Evolutionary conservation across 2,329 filamentous ascomycete genomes (phyloP), one percentile per base, ranked within the genome.

Genomic region (Hypocreales sp.): DNA sequence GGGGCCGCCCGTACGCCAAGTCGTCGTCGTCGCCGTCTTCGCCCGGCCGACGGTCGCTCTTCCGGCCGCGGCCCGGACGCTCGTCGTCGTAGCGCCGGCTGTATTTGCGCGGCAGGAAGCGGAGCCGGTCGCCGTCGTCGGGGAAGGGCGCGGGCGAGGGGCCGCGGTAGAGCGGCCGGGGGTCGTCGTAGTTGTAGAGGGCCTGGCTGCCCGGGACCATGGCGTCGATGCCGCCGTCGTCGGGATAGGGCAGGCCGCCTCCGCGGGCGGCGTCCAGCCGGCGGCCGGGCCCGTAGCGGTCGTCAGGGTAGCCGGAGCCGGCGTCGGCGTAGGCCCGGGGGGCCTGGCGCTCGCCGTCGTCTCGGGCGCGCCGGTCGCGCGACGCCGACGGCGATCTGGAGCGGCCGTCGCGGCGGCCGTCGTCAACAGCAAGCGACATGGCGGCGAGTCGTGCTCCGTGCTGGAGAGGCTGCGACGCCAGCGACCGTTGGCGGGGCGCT

Each of bases 391-490:
- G 25, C 50, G 65, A 69, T 27, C 56, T 54, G 27, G 63, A 61
- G 28, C 62, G 61, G 26, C 51, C 57, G 29, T 58, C 56, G 24
- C 55, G 54, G 26, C 49, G 46, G 31, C 45, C 44, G 30, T 59
- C 56, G 32, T 61, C 59, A 28, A 65, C 57, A 30, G 55, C 51
- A 24, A 68, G 52, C 38, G 67, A 68, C 65, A 70, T 71, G 29
- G 9, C 14, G 18, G 11, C 8, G 15, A n/a, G n/a, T n/a, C n/a
- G n/a, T n/a, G n/a, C n/a, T n/a, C n/a, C n/a, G n/a, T n/a, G n/a
- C n/a, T n/a, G n/a, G n/a, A n/a, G n/a, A n/a, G n/a, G n/a, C n/a
- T n/a, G n/a, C n/a, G n/a, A n/a, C n/a, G n/a, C n/a, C n/a, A n/a
- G n/a, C n/a, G n/a, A n/a, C n/a, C n/a, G n/a, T n/a, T n/a, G n/a